phyloP scores from a whole-genome alignment of 106 monocot species.

The Allium fistulosum region DNA sequence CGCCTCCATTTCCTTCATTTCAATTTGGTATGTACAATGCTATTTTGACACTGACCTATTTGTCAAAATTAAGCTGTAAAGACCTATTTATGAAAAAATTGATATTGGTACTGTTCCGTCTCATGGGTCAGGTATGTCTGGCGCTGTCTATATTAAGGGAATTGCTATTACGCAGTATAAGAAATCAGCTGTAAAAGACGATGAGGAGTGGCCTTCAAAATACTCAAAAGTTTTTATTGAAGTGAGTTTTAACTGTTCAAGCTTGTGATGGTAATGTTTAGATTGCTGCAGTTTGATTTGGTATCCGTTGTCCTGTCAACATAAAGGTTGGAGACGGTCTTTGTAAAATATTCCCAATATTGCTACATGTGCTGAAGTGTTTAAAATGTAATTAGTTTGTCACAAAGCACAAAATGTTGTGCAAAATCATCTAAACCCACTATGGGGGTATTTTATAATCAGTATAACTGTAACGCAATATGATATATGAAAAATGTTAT shows the following conservation, averaged over 20 bases:
- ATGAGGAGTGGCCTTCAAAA: slow-evolving; percentile 96
- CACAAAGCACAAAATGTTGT: no score
- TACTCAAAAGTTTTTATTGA: slow-evolving; percentile 82
- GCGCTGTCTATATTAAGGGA: slow-evolving; percentile 87
- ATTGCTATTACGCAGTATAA: slow-evolving; percentile 78
- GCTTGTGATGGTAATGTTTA: no score
- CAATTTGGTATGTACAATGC: slow-evolving; percentile 57
- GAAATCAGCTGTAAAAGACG: slow-evolving; percentile 53
- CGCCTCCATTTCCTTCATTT: slow-evolving; percentile 87
- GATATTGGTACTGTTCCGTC: background rate
- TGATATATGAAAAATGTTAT: no score
- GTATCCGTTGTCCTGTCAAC: no score
- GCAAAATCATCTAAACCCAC: no score
- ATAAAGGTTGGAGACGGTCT: no score
- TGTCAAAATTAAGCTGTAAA: background rate
- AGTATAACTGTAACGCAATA: no score
- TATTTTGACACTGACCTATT: background rate
- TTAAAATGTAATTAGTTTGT: no score
- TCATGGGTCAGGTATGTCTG: slow-evolving; percentile 58
- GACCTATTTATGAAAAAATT: background rate
- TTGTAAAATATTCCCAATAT: no score
- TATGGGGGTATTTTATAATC: no score
- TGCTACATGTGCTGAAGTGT: no score
- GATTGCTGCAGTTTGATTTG: no score
- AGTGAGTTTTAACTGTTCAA: slow-evolving; percentile 23